These are phyloP conservation scores for Emergomyces africanus DNA, from an alignment of 2,329 filamentous ascomycete species.

Conservation along the genomic window DNA sequence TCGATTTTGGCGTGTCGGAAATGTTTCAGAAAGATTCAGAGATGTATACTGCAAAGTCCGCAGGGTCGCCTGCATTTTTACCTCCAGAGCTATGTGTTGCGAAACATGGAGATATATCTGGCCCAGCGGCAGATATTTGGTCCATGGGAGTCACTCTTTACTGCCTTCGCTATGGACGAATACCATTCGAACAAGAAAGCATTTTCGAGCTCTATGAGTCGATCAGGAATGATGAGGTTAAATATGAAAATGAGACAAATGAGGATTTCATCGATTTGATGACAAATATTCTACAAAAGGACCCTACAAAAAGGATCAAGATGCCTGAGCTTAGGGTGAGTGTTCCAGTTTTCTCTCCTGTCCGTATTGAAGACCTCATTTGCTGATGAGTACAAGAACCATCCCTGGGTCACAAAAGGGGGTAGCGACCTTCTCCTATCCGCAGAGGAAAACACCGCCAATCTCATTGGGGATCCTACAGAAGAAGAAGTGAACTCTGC, in stretches of 20 bases:
- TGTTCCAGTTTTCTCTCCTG: slow-evolving; percentile 5
- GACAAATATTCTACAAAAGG: slow-evolving; percentile 62
- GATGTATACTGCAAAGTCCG: slow-evolving; percentile 88
- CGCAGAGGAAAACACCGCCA: slow-evolving; percentile 71
- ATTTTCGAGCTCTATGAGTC: slow-evolving; percentile 82
- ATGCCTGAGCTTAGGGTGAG: slow-evolving; percentile 73
- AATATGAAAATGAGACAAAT: slow-evolving; percentile 51
- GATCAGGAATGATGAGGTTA: slow-evolving; percentile 58
- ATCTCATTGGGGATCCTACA: slow-evolving; percentile 70
- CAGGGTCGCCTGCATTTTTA: slow-evolving; percentile 87
- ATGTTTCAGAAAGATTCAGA: slow-evolving; percentile 84
- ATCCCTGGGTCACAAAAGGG: slow-evolving; percentile 81
- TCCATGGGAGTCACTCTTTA: slow-evolving; percentile 95
- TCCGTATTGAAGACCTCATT: background rate
- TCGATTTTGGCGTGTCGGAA: slow-evolving; percentile 98
- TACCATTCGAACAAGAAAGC: slow-evolving; percentile 70
- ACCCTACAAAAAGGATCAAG: slow-evolving; percentile 67
- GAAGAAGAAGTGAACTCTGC: slow-evolving; percentile 82
- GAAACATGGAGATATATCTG: slow-evolving; percentile 76
- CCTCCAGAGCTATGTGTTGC: slow-evolving; percentile 83
- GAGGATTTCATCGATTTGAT: slow-evolving; percentile 65
- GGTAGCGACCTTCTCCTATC: slow-evolving; percentile 68
- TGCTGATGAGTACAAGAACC: slow-evolving; percentile 45
- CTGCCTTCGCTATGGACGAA: slow-evolving; percentile 74
- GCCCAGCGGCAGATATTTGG: slow-evolving; percentile 89